Evolutionary conservation across 78 protist genomes (phyloP), one percentile per base, ranked within the genome.

Genomic region (Creolimax fragrantissima): DNA sequence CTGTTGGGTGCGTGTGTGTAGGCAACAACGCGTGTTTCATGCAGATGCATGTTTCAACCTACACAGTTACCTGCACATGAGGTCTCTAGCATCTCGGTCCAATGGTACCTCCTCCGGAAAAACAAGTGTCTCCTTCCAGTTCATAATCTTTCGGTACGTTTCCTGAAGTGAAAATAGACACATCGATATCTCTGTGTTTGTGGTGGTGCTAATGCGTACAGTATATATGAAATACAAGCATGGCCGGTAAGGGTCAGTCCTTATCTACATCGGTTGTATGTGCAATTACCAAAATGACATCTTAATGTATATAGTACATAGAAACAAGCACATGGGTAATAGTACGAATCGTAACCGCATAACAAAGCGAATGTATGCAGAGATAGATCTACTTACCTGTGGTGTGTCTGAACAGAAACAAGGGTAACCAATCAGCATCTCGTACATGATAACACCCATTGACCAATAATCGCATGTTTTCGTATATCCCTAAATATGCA

Each of bases 381-480:
- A 58, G 11, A 32, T 88, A 32, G 37, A 41, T 11, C n/a, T 36
- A 84, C 90, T 35, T 24, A 88, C 90, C 89, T 93, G 90, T 42
- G 96, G 93, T 32, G 41, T 44, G 41, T 90, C 92, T 37, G 96
- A 85, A 93, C 94, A 95, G 74, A 96, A 96, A 11, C 96, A 95
- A 6, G 97, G 96, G 88, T 93, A 95, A 2, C 97, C 97, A 4
- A 74, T 91, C 35, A 94, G 92, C 95, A 97, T 95, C 92, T 96
- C 97, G 86, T 44, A 97, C 89, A 96, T 45, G 92, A 97, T 95
- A 58, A 94, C 92, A 5, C 98, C 98, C 37, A 96, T 47, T 3
- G 94, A 83, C 98, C 98, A 97, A 93, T 91, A 95, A 93, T 96
- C 98, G 91, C 97, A 95, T 32, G 92, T 95, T 42, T 11, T 1